Conservation (phyloP, 129 eudicot species). For the Smallanthus sonchifolius region DNA sequence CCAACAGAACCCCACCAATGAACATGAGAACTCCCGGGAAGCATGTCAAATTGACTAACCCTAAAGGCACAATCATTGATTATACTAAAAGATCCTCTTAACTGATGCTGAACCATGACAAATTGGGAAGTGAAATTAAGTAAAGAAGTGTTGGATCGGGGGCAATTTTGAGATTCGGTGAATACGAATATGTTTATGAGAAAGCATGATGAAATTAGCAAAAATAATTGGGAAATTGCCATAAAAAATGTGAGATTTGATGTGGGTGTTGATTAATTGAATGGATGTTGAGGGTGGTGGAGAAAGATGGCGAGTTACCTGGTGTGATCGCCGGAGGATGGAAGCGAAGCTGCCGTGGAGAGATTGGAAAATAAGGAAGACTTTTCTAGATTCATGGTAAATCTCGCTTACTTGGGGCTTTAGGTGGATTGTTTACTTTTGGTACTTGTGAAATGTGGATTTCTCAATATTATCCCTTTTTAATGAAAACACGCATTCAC, state of each 20-base stretch:
- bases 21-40: slow-evolving; percentile 70
- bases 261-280: slow-evolving; percentile 11
- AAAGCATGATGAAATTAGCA: slow-evolving; percentile 20
- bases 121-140: slow-evolving; percentile 59
- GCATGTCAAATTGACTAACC: slow-evolving; percentile 86
- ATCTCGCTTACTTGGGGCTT: slow-evolving; percentile 8
- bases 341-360: slow-evolving; percentile 20
- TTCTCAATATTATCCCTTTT: neutral
- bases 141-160: slow-evolving; percentile 47
- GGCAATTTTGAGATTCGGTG: slow-evolving; percentile 39
- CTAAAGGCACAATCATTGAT: slow-evolving; percentile 82
- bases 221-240: slow-evolving; percentile 12
- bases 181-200: slow-evolving; percentile 13
- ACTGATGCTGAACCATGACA: slow-evolving; percentile 80
- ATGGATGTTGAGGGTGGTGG: neutral
- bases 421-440: neutral
- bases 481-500: no score
- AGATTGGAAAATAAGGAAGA: slow-evolving; percentile 24
- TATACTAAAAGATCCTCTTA: slow-evolving; percentile 64
- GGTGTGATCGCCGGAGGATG: slow-evolving; percentile 24
- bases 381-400: slow-evolving; percentile 27
- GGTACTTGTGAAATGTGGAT: neutral
- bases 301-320: slow-evolving; percentile 9
- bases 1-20: slow-evolving; percentile 96
- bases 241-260: slow-evolving; percentile 33